Evolutionary conservation across 768 basidiomycete species (phyloP).

Genomic region (Lactifluus pinguis): DNA sequence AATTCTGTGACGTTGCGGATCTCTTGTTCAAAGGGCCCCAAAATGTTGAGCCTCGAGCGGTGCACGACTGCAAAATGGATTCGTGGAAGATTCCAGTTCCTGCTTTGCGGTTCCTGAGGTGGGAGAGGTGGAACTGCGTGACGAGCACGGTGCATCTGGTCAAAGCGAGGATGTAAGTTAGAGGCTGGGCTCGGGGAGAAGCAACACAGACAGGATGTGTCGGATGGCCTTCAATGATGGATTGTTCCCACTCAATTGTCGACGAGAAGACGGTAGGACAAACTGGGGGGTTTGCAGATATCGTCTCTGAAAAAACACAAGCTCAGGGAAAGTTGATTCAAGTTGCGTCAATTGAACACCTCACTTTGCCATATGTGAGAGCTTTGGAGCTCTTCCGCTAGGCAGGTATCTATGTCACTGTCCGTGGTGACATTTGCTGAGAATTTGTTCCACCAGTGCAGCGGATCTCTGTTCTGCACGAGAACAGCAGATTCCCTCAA

Average conservation of each 20-base stretch:
- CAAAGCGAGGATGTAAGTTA: not conserved
- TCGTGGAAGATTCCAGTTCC: slow-evolving; percentile 45
- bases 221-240: slow-evolving; percentile 49
- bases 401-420: slow-evolving; percentile 26
- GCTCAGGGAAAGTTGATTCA: not conserved
- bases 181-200: not conserved
- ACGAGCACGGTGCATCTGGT: slow-evolving; percentile 48
- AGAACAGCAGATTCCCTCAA: slow-evolving; percentile 26
- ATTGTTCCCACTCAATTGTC: slow-evolving; percentile 49
- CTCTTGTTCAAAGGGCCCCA: slow-evolving; percentile 36
- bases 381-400: slow-evolving; percentile 36
- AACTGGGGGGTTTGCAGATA: slow-evolving; percentile 33
- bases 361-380: slow-evolving; percentile 39
- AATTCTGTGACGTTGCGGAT: slow-evolving; percentile 28
- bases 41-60: slow-evolving; percentile 29
- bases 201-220: slow-evolving; percentile 41
- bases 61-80: slow-evolving; percentile 41
- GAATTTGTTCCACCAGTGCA: slow-evolving; percentile 36
- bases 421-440: slow-evolving; percentile 30
- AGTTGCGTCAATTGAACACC: slow-evolving; percentile 3
- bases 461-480: slow-evolving; percentile 27
- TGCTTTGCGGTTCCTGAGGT: slow-evolving; percentile 2
- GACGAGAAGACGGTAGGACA: slow-evolving; percentile 35
- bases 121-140: slow-evolving; percentile 26
- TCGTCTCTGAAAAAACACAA: slow-evolving; percentile 24